phyloP scores from a whole-genome alignment of 1,284 basidiomycete species.

The Cryptococcus sp. region DNA sequence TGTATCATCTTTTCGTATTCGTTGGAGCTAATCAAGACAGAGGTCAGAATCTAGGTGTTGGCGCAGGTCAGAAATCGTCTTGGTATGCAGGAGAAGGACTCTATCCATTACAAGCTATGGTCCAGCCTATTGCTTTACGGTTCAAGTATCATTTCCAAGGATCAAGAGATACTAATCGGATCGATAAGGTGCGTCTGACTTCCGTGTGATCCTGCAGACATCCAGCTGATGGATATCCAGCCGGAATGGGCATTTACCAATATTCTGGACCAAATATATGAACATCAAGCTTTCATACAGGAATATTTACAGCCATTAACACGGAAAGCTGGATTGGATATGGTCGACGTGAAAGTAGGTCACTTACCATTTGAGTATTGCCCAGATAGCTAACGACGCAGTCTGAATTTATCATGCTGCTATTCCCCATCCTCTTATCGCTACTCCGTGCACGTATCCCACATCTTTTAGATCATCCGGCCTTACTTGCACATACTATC shows the following conservation, averaged over 20 bases:
- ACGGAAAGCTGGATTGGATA: constrained; percentile 57
- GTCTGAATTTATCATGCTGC: constrained; percentile 72
- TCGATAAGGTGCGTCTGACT: constrained; percentile 69
- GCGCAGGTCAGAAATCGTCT: constrained; percentile 13
- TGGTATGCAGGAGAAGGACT: constrained; percentile 54
- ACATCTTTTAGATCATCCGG: constrained; percentile 67
- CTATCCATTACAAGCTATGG: constrained; percentile 77
- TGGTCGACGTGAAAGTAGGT: constrained; percentile 68
- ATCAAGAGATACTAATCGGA: constrained; percentile 74
- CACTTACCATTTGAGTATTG: neutral
- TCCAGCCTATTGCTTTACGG: constrained; percentile 74
- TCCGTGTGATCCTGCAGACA: neutral
- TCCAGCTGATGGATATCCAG: constrained; percentile 48
- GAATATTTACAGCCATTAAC: constrained; percentile 69
- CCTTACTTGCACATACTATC: constrained; percentile 88
- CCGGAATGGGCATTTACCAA: constrained; percentile 98
- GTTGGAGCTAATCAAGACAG: constrained; percentile 42
- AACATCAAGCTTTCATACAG: constrained; percentile 73
- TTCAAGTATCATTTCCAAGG: constrained; percentile 97
- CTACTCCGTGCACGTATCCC: constrained; percentile 74
- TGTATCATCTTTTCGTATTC: constrained; percentile 36
- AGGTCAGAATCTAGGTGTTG: constrained; percentile 52
- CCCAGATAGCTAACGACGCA: constrained; percentile 36
- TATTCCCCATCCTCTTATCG: constrained; percentile 63
- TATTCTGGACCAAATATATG: constrained; percentile 73